These are phyloP conservation scores for Diaporthe ampelina DNA, from an alignment of 2,329 filamentous ascomycete genomes.

Conservation along the genomic window DNA sequence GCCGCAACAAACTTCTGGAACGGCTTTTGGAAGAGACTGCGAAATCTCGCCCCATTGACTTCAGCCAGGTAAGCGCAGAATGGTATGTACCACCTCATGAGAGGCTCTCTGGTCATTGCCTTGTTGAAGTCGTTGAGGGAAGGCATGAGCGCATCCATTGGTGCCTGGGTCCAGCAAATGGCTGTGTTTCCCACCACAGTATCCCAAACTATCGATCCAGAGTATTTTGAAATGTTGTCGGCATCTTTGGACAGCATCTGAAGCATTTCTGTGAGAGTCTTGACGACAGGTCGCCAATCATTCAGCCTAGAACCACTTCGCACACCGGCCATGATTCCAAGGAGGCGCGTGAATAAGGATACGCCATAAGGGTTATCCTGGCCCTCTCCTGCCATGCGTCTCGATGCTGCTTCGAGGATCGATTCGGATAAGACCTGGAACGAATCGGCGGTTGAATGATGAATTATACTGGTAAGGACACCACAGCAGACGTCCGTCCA, in stretches of 20 bases:
- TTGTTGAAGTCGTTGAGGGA: slow-evolving; percentile 76
- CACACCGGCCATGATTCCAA: slow-evolving; percentile 82
- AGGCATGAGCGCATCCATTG: slow-evolving; percentile 83
- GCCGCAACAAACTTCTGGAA: slow-evolving; percentile 87
- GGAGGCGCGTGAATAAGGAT: slow-evolving; percentile 67
- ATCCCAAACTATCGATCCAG: slow-evolving; percentile 66
- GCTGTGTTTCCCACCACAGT: slow-evolving; percentile 70
- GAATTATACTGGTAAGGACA: slow-evolving; percentile 83
- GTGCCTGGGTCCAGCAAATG: slow-evolving; percentile 80
- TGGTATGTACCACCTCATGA: slow-evolving; percentile 81
- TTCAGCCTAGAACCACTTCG: slow-evolving; percentile 82
- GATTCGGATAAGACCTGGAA: slow-evolving; percentile 78
- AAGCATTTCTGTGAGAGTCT: slow-evolving; percentile 67
- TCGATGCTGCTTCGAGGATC: slow-evolving; percentile 66
- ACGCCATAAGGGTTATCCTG: slow-evolving; percentile 56
- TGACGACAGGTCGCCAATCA: slow-evolving; percentile 78
- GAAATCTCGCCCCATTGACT: slow-evolving; percentile 80
- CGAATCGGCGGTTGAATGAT: slow-evolving; percentile 82
- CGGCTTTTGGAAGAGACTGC: slow-evolving; percentile 81
- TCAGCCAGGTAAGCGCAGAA: slow-evolving; percentile 88
- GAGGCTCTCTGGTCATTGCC: slow-evolving; percentile 72
- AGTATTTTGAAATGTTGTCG: slow-evolving; percentile 52
- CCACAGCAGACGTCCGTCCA: slow-evolving; percentile 81
- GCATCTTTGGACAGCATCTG: slow-evolving; percentile 59
- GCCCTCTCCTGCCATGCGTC: slow-evolving; percentile 52